These are phyloP conservation scores for Phlebopus sp. DNA, from an alignment of 1,284 basidiomycete genomes.

Conservation along the genomic window DNA sequence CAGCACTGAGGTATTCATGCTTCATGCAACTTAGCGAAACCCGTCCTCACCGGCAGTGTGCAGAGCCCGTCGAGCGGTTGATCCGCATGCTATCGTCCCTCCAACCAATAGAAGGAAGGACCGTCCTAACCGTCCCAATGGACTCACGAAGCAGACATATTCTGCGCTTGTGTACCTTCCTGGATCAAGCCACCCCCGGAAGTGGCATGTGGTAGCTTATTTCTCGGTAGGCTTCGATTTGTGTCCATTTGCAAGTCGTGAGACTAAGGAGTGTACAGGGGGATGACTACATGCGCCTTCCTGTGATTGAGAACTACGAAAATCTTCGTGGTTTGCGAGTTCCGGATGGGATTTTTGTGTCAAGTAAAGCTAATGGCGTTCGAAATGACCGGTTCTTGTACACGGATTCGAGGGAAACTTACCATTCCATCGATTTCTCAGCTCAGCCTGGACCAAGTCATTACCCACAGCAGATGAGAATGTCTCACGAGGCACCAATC, in stretches of 20 bases:
- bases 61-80: slow-evolving; percentile 61
- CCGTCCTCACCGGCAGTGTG: slow-evolving; percentile 11
- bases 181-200: slow-evolving; percentile 52
- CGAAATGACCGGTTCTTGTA: slow-evolving; percentile 41
- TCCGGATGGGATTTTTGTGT: slow-evolving; percentile 62
- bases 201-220: slow-evolving; percentile 80
- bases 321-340: slow-evolving; percentile 62
- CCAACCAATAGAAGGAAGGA: slow-evolving; percentile 64
- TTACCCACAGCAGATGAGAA: slow-evolving; percentile 13
- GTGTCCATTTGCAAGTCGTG: slow-evolving; percentile 9
- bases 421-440: slow-evolving; percentile 7
- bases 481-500: slow-evolving; percentile 31
- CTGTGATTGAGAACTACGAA: slow-evolving; percentile 66
- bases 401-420: slow-evolving; percentile 21
- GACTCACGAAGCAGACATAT: slow-evolving; percentile 77
- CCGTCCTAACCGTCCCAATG: slow-evolving; percentile 68
- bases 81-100: slow-evolving; percentile 54
- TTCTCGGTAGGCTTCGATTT: slow-evolving; percentile 55
- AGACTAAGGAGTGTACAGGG: slow-evolving; percentile 42
- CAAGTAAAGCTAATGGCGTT: slow-evolving; percentile 52
- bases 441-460: slow-evolving; percentile 5
- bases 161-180: slow-evolving; percentile 66
- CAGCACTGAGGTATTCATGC: slow-evolving; percentile 56
- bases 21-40: slow-evolving; percentile 7
- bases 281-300: slow-evolving; percentile 62